Conservation (phyloP, 2,329 filamentous ascomycete genomes). For the Endoconidiophora laricicola region DNA sequence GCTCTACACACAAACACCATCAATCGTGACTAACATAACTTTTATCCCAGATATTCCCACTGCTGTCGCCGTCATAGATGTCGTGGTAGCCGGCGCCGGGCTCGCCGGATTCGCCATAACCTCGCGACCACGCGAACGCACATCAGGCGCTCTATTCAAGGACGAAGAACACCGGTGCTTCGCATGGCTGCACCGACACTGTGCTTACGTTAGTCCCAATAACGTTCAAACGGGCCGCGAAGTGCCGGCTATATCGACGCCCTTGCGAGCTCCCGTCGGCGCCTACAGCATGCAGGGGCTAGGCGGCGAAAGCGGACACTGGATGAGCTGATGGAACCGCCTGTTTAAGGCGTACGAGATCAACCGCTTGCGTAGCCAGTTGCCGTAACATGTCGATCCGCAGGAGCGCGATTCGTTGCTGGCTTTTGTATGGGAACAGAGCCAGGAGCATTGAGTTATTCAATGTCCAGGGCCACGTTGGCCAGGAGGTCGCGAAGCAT, state of each 20-base stretch:
- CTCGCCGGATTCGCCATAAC: slow-evolving; percentile 61
- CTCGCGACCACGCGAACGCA: slow-evolving; percentile 52
- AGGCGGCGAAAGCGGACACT: slow-evolving; percentile 44
- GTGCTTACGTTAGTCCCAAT: slow-evolving; percentile 41
- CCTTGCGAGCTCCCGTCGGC: slow-evolving; percentile 13
- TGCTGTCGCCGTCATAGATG: slow-evolving; percentile 30
- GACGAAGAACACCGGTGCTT: slow-evolving; percentile 72
- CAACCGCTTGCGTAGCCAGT: slow-evolving; percentile 55
- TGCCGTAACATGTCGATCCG: slow-evolving; percentile 73
- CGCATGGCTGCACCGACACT: slow-evolving; percentile 56
- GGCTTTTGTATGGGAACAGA: slow-evolving; percentile 46
- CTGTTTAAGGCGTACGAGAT: slow-evolving; percentile 56
- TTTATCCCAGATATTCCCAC: not conserved
- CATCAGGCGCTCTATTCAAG: slow-evolving; percentile 64
- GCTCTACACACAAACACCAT: no score
- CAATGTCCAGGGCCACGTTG: slow-evolving; percentile 59
- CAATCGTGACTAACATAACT: no score
- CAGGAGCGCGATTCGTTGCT: slow-evolving; percentile 57
- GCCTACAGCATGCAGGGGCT: slow-evolving; percentile 41
- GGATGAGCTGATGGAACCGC: slow-evolving; percentile 56
- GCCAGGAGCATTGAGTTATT: slow-evolving; percentile 44
- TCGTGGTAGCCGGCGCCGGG: slow-evolving; percentile 58
- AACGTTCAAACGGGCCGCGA: slow-evolving; percentile 22
- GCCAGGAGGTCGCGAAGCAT: slow-evolving; percentile 68
- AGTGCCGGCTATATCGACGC: slow-evolving; percentile 13